phyloP scores from a whole-genome alignment of 2,329 filamentous ascomycete species.

The Colletotrichum noveboracense region DNA sequence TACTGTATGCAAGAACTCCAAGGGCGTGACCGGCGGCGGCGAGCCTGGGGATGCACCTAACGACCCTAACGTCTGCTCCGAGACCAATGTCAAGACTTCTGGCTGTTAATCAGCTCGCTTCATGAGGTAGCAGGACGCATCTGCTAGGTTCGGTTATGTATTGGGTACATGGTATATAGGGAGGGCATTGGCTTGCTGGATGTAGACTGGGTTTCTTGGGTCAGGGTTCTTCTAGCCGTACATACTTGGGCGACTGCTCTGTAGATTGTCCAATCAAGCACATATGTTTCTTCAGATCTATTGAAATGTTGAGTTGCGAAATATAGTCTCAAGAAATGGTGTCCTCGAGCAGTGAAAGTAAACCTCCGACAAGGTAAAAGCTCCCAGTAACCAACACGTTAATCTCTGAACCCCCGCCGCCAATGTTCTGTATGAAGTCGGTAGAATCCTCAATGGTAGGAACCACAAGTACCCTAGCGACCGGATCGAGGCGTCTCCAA shows the following conservation, averaged over 20 bases:
- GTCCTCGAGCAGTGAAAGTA: neutral
- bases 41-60: conserved; percentile 32
- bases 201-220: neutral
- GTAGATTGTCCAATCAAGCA: neutral
- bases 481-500: neutral
- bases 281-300: neutral
- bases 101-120: neutral
- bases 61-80: neutral
- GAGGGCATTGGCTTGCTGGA: neutral
- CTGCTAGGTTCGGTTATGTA: neutral
- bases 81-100: conserved; percentile 11
- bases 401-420: neutral
- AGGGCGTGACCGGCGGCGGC: conserved; percentile 36
- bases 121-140: neutral
- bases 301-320: too few species aligned
- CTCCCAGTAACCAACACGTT: neutral
- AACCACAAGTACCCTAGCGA: neutral
- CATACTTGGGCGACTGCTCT: neutral
- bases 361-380: neutral
- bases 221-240: neutral
- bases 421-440: neutral
- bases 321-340: neutral
- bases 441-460: neutral
- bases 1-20: conserved; percentile 27
- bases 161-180: neutral